phyloP scores from a whole-genome alignment of 768 basidiomycete genomes.

The Suillus bovinus region DNA sequence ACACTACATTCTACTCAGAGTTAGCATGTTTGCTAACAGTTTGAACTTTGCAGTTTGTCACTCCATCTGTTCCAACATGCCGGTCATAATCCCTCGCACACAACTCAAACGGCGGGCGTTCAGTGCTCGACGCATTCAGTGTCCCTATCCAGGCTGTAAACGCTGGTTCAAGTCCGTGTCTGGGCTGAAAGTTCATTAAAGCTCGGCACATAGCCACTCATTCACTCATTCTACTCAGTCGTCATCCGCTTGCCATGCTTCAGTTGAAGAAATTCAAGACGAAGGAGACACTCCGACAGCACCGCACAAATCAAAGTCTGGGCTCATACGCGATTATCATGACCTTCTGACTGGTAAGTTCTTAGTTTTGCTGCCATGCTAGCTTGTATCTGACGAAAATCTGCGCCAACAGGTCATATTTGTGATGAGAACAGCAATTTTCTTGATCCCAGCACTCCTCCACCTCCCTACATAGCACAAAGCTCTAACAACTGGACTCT shows the following conservation, averaged over 20 bases:
- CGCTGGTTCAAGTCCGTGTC: background rate
- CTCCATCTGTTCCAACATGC: background rate
- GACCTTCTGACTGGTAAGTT: background rate
- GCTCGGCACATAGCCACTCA: background rate
- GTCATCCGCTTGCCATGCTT: background rate
- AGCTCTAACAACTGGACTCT: background rate
- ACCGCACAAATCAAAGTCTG: background rate
- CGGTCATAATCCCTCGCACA: background rate
- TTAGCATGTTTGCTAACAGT: background rate
- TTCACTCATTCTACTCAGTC: background rate
- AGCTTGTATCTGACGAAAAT: background rate
- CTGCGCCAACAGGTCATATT: background rate
- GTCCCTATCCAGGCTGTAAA: background rate
- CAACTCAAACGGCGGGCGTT: background rate
- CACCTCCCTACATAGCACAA: background rate
- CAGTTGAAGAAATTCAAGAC: background rate
- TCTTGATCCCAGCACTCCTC: background rate
- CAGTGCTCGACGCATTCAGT: background rate
- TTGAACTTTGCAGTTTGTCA: background rate
- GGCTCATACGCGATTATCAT: background rate
- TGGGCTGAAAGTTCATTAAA: background rate
- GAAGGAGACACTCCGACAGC: background rate
- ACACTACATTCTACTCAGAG: background rate
- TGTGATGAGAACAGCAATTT: background rate
- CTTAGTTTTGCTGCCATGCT: background rate